Conservation (phyloP, 2,329 filamentous ascomycete genomes). For the Aspergillus neoniger region DNA sequence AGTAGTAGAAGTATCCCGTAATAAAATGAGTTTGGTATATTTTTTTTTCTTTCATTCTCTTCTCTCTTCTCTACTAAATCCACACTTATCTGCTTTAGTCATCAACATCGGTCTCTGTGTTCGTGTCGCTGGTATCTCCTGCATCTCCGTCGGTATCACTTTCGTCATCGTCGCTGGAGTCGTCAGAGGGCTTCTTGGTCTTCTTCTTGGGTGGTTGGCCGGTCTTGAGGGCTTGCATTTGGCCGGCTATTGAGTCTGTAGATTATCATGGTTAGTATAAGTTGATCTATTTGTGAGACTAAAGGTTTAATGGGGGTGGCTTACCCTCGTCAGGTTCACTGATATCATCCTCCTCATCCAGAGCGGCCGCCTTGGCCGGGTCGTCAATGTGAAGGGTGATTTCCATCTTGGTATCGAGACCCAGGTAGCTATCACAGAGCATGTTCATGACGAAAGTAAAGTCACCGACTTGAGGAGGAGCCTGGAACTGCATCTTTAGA, state of each 20-base stretch:
- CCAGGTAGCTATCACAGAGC: constrained; percentile 91
- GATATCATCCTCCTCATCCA: constrained; percentile 88
- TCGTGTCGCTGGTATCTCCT: constrained; percentile 58
- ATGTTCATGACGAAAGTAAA: constrained; percentile 95
- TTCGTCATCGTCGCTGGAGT: constrained; percentile 65
- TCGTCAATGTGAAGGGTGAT: constrained; percentile 89
- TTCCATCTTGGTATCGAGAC: constrained; percentile 89
- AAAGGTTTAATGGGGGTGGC: constrained; percentile 34
- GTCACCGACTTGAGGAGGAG: constrained; percentile 85
- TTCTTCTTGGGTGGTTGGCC: constrained; percentile 61
- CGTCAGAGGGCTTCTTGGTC: constrained; percentile 53
- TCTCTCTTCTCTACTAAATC: neutral
- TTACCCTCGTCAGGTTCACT: constrained; percentile 97
- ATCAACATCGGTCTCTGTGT: constrained; percentile 78
- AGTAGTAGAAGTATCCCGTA: too few relatives aligned
- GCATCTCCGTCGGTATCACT: constrained; percentile 66
- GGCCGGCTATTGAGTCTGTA: constrained; percentile 81
- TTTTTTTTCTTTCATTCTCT: constrained; percentile 8
- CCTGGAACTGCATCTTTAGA: constrained; percentile 94
- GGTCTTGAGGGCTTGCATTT: constrained; percentile 85
- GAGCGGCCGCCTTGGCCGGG: constrained; percentile 76
- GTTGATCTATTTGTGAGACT: constrained; percentile 10
- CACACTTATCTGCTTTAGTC: constrained; percentile 45
- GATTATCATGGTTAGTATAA: constrained; percentile 14
- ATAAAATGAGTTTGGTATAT: neutral